These are phyloP conservation scores for Cordyceps pruinosa DNA, from an alignment of 2,329 filamentous ascomycete genomes.

Conservation along the genomic window DNA sequence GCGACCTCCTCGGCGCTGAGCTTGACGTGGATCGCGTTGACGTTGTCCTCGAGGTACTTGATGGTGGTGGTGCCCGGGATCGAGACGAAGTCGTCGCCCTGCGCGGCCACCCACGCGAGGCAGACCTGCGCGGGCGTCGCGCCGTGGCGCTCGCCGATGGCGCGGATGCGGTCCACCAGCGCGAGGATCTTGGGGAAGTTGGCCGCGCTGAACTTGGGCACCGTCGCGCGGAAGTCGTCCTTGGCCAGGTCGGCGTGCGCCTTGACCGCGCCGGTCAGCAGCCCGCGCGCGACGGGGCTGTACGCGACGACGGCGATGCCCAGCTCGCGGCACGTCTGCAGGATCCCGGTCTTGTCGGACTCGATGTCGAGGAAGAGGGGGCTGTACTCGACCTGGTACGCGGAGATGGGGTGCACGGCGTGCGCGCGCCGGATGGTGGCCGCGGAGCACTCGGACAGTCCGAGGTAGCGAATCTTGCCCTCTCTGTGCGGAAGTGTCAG, in stretches of 20 bases:
- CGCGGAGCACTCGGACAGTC: constrained; percentile 45
- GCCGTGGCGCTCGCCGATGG: constrained; percentile 45
- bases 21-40: constrained; percentile 25
- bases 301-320: constrained; percentile 52
- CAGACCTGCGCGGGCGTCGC: constrained; percentile 51
- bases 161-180: constrained; percentile 42
- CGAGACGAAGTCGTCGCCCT: constrained; percentile 54
- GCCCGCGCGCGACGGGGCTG: constrained; percentile 52
- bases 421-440: constrained; percentile 43
- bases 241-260: constrained; percentile 36
- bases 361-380: constrained; percentile 54
- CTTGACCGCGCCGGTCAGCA: constrained; percentile 45
- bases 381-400: constrained; percentile 48
- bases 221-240: constrained; percentile 32
- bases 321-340: constrained; percentile 51
- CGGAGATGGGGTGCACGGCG: constrained; percentile 42
- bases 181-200: constrained; percentile 41
- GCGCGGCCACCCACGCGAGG: constrained; percentile 56
- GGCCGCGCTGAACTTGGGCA: constrained; percentile 16
- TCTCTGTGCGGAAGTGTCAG: constrained; percentile 25
- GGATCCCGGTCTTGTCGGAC: constrained; percentile 37
- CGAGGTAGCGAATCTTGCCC: constrained; percentile 52
- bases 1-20: constrained; percentile 29
- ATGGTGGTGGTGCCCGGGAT: constrained; percentile 46
- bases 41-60: constrained; percentile 41